Evolutionary conservation across 179 eudicot genomes (phyloP).

Genomic region (Patellifolia procumbens): DNA sequence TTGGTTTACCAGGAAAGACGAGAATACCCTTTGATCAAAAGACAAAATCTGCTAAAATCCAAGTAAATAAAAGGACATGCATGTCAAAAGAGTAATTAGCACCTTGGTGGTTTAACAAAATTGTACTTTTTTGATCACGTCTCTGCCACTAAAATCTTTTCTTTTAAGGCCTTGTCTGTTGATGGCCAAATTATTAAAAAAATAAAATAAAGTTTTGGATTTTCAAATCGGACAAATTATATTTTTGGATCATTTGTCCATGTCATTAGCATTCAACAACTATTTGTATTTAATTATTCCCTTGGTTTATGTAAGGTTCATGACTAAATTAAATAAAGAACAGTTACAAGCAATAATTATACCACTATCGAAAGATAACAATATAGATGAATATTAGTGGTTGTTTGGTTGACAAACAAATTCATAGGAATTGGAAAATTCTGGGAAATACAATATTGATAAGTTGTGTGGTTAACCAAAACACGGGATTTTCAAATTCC

Average conservation of each 20-base stretch:
- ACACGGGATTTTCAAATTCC: too few relatives aligned
- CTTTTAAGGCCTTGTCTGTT: slow-evolving; percentile 32
- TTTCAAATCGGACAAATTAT: slow-evolving; percentile 37
- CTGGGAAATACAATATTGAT: too few relatives aligned
- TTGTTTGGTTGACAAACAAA: too few relatives aligned
- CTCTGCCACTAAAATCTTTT: slow-evolving; percentile 45
- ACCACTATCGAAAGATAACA: not conserved
- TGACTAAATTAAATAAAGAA: not conserved
- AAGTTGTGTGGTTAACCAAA: too few relatives aligned
- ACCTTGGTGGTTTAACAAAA: slow-evolving; percentile 5
- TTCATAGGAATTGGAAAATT: too few relatives aligned
- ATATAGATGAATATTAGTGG: too few relatives aligned
- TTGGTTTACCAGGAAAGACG: slow-evolving; percentile 34
- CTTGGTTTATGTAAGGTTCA: slow-evolving; percentile 1
- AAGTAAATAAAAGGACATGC: slow-evolving; percentile 21
- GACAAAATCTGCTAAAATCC: slow-evolving; percentile 11
- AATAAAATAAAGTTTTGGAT: slow-evolving; percentile 4
- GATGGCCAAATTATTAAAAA: not conserved
- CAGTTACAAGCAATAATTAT: not conserved
- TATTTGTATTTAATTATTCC: not conserved
- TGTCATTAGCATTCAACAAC: slow-evolving; percentile 23
- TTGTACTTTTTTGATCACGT: slow-evolving; percentile 39
- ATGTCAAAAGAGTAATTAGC: slow-evolving; percentile 15
- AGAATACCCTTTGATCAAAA: slow-evolving; percentile 23
- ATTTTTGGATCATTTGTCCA: slow-evolving; percentile 30